Percentiles rank a stretch among this genome's conserved stretches.
These are phyloP conservation scores for Chrysosporium queenslandicum DNA, from an alignment of 2,329 filamentous ascomycete species.

Conservation along the genomic window DNA sequence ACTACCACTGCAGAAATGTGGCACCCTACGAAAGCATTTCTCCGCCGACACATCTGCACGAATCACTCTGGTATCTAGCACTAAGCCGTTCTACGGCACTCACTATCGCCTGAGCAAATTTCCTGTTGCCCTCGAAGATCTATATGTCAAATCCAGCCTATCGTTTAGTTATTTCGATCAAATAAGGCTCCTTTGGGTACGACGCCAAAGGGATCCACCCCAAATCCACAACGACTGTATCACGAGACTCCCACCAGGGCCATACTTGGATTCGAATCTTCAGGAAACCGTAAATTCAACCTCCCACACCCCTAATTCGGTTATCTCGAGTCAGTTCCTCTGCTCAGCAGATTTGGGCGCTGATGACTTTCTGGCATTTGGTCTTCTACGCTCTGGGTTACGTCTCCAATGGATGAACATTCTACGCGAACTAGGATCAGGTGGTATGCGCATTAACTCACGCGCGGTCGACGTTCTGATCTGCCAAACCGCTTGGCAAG, in stretches of 20 bases:
- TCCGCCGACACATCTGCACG: neutral
- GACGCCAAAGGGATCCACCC: neutral
- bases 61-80: slow-evolving; percentile 4
- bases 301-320: slow-evolving; percentile 39
- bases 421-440: slow-evolving; percentile 40
- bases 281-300: slow-evolving; percentile 14
- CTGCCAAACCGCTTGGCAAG: slow-evolving; percentile 34
- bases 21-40: neutral
- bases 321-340: slow-evolving; percentile 41
- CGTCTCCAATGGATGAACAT: slow-evolving; percentile 50
- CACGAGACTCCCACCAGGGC: neutral
- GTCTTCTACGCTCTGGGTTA: slow-evolving; percentile 40
- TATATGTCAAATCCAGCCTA: neutral
- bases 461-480: slow-evolving; percentile 41
- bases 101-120: slow-evolving; percentile 1
- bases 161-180: neutral
- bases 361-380: slow-evolving; percentile 48
- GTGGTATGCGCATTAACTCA: slow-evolving; percentile 44
- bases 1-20: neutral
- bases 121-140: neutral
- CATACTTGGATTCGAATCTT: neutral
- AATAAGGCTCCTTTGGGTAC: neutral
- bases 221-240: neutral
- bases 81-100: slow-evolving; percentile 5
- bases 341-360: slow-evolving; percentile 44